These are phyloP conservation scores for Cyclotella sp. DNA, from an alignment of 108 stramenopile species.

Conservation along the genomic window DNA sequence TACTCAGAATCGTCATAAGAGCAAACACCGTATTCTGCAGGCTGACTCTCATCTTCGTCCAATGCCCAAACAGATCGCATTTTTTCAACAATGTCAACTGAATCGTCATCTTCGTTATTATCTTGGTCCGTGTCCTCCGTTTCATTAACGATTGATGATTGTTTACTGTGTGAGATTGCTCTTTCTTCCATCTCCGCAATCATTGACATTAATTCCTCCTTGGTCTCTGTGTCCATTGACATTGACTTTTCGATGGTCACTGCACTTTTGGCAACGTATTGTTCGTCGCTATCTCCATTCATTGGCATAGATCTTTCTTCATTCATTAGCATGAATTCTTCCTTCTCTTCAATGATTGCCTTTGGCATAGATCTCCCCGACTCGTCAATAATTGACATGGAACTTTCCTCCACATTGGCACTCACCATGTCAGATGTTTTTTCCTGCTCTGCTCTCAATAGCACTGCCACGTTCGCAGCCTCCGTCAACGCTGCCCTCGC, in stretches of 20 bases:
- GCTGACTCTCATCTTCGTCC: constrained; percentile 29
- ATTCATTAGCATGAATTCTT: too few relatives aligned
- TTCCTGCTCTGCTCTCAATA: too few relatives aligned
- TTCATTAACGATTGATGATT: background rate
- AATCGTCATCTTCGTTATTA: background rate
- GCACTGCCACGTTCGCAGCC: too few relatives aligned
- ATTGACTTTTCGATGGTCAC: background rate
- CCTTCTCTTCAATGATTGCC: background rate
- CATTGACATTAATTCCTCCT: constrained; percentile 12
- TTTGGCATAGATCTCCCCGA: background rate
- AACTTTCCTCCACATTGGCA: background rate
- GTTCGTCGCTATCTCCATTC: too few relatives aligned
- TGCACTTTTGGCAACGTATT: too few relatives aligned
- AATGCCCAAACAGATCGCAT: constrained; percentile 22
- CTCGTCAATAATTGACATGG: background rate
- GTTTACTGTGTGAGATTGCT: background rate
- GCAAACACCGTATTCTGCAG: background rate
- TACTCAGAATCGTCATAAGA: constrained; percentile 22
- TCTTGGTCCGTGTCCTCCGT: background rate
- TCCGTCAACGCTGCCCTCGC: too few relatives aligned
- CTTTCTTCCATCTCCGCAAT: constrained; percentile 14
- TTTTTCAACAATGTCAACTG: constrained; percentile 21
- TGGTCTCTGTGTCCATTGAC: constrained; percentile 7
- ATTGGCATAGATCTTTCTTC: too few relatives aligned
- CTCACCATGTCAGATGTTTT: background rate